These are phyloP conservation scores for Paramecium biaurelia DNA, from an alignment of 73 alveolate genomes.

Conservation along the genomic window DNA sequence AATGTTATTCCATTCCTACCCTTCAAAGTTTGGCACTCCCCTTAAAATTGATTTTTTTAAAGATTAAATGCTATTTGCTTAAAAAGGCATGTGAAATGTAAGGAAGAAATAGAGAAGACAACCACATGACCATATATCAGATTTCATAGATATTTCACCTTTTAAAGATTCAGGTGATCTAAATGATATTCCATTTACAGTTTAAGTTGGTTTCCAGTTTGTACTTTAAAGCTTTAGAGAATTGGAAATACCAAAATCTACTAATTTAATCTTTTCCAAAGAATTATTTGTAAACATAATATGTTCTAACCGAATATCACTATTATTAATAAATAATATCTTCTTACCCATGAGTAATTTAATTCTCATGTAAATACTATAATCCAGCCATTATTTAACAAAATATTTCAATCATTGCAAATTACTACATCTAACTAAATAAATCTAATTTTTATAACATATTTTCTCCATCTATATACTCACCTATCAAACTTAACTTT, in stretches of 20 bases:
- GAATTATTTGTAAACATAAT: not conserved
- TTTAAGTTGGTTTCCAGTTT: not conserved
- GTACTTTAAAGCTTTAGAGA: not conserved
- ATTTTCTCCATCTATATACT: constrained; percentile 4
- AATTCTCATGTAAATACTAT: not conserved
- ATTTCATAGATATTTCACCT: not conserved
- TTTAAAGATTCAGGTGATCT: constrained; percentile 6
- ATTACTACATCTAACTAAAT: not conserved
- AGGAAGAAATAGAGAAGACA: constrained; percentile 37
- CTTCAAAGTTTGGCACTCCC: not conserved
- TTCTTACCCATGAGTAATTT: constrained; percentile 17
- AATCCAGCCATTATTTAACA: constrained; percentile 20
- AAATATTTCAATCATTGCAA: not conserved
- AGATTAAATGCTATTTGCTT: not conserved
- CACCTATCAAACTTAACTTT: not conserved
- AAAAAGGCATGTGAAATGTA: constrained; percentile 25
- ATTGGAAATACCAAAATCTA: constrained; percentile 14
- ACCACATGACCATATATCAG: constrained; percentile 53
- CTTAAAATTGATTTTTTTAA: not conserved
- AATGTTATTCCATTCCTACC: not conserved
- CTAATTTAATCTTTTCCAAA: not conserved
- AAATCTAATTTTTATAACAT: not conserved
- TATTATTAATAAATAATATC: no score
- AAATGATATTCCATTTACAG: not conserved
- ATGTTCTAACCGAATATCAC: constrained; percentile 35